Percentiles rank a stretch among this genome's conserved stretches.
Conservation (phyloP, 805 yeast species). For the Cyberlindnera subsufficiens region DNA sequence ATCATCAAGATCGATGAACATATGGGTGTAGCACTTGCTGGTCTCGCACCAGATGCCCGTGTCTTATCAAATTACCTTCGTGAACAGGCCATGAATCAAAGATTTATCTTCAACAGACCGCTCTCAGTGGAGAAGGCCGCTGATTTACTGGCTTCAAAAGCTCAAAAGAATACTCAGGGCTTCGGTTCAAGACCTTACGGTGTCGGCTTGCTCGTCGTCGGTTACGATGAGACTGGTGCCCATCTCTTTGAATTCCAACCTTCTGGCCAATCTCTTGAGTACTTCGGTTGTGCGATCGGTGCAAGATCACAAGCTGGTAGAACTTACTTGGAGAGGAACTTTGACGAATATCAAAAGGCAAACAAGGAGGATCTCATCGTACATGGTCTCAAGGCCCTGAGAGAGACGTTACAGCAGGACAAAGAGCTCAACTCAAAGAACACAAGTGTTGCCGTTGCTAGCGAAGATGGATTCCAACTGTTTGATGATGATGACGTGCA, state of each 20-base stretch:
- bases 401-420: constrained; percentile 93
- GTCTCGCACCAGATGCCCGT: constrained; percentile 97
- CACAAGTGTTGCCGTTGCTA: constrained; percentile 92
- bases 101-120: constrained; percentile 80
- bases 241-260: constrained; percentile 95
- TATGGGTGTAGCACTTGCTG: constrained; percentile 93
- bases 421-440: constrained; percentile 80
- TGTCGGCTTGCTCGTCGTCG: constrained; percentile 86
- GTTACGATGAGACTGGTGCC: constrained; percentile 90
- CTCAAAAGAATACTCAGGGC: constrained; percentile 92
- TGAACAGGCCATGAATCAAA: constrained; percentile 85
- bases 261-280: constrained; percentile 87
- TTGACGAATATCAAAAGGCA: constrained; percentile 57
- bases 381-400: constrained; percentile 82
- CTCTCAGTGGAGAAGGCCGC: constrained; percentile 81
- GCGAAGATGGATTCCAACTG: constrained; percentile 68
- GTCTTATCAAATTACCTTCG: constrained; percentile 85
- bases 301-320: constrained; percentile 98
- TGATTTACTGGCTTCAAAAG: constrained; percentile 85
- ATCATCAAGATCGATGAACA: constrained; percentile 88
- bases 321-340: constrained; percentile 86
- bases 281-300: constrained; percentile 92
- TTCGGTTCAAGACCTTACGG: constrained; percentile 98
- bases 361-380: constrained; percentile 70
- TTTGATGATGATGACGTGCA: constrained; percentile 82